Evolutionary conservation across 306 rosid species (phyloP), one percentile per base, ranked within the genome.

Genomic region (Dicorynia guianensis): DNA sequence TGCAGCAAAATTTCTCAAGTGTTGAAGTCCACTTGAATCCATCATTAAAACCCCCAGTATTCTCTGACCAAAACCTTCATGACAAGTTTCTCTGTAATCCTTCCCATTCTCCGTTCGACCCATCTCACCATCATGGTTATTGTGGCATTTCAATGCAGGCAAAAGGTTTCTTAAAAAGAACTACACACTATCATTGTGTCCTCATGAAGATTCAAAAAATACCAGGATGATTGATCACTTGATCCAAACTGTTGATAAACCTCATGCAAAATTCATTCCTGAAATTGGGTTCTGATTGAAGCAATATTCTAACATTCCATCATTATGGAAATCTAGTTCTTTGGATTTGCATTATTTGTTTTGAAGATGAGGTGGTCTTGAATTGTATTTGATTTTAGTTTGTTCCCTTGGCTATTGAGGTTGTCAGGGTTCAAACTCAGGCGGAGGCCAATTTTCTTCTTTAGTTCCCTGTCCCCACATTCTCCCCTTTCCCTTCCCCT

Each of bases 61-160:
- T 25, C 30, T 25, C 30, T 25, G 30, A 2, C 30, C 30, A 25
- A 25, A 25, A 25, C 30, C 30, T 25, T 25, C 30, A 25, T 25
- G 30, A 25, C 30, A 25, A 2, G 2, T 25, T 25, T 25, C 30
- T 25, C 30, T 25, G 30, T 25, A 46, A 13, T 48, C 63, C 73
- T 63, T 42, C 20, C 35, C 52, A 42, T 64, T 54, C 46, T 55
- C 59, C 30, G 11, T 63, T 77, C 53, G 12, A 14, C 34, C 57
- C 58, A 15, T 78, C 57, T 42, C 19, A 52, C 56, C 39, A 47
- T 52, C 43, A 33, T 11, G 5, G 34, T 52, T 64, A 52, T 5
- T 11, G 46, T 52, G 38, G 25, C 30, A 60, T 52, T 69, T 61
- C 55, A 49, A 12, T 59, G 7, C 19, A 18, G 50, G n/a, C 52